Percentiles rank a stretch among this genome's conserved stretches.
Conservation (phyloP, 2,329 filamentous ascomycete genomes). For the Colletotrichum tabaci region DNA sequence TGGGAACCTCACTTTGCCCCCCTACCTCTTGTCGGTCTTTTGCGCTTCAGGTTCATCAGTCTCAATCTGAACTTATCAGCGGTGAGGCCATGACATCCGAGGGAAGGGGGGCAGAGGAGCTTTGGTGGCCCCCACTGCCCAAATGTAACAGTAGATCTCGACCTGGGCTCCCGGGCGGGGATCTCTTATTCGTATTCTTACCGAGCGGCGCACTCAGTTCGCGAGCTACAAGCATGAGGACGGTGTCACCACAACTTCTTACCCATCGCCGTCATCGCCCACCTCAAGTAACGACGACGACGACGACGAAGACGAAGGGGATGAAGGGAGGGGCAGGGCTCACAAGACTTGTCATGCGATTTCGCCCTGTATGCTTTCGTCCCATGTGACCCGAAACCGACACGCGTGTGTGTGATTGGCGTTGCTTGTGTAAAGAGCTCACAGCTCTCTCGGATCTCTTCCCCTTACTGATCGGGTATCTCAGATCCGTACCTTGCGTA, state of each 20-base stretch:
- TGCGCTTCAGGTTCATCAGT: neutral
- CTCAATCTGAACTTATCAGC: neutral
- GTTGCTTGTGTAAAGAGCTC: constrained; percentile 25
- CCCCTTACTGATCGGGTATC: too few relatives aligned
- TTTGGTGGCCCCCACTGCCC: neutral
- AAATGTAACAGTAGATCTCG: neutral
- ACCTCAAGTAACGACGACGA: neutral
- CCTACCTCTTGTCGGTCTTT: constrained; percentile 22
- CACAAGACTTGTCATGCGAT: neutral
- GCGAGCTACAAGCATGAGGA: neutral
- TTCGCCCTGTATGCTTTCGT: constrained; percentile 12
- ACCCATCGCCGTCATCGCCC: neutral
- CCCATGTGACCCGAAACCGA: constrained; percentile 27
- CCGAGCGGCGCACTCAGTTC: neutral
- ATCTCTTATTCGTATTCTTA: constrained; percentile 29
- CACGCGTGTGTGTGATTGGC: constrained; percentile 12
- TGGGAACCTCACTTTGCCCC: neutral
- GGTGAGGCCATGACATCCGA: constrained; percentile 4
- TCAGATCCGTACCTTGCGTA: too few relatives aligned
- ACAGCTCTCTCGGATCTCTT: neutral
- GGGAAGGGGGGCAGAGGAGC: neutral
- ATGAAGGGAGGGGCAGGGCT: neutral
- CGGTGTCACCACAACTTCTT: neutral
- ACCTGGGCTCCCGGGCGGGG: neutral
- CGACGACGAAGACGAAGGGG: neutral